Evolutionary conservation across 1,284 basidiomycete species (phyloP), one percentile per base, ranked within the genome.

Genomic region (Coniophora puteana): DNA sequence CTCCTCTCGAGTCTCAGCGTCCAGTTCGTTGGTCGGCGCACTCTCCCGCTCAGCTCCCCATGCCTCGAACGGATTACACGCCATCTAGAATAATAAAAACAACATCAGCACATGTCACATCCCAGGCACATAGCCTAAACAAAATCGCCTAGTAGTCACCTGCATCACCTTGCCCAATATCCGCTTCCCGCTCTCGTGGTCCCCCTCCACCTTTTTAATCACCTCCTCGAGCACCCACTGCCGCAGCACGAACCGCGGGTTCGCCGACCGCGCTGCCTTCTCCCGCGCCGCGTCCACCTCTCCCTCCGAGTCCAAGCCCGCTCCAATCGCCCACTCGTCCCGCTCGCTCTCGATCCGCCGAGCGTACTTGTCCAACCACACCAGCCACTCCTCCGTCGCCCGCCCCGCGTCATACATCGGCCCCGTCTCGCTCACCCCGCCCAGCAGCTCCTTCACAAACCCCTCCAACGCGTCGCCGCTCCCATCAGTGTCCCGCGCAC

Each of bases 211-310:
- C 49, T 75, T 76, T 48, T 66, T 64, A 57, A 94, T 94, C 21
- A 89, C 80, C 56, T 95, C 92, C 58, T 96, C 92, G 21, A 97
- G 70, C 3, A 96, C 68, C 93, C 93, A 96, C 63, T 96, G 93
- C 44, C 93, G 71, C 44, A 96, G 65, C 27, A 94, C 80, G 61
- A 97, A 96, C 22, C 91, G 72, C 12, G 93, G 93, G 55, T 97
- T 96, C 16, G 72, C 78, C 8, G 47, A 58, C 42, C 65, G 69
- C 62, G 74, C 69, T 16, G 61, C 76, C 18, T 49, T 59, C 50
- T 66, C 64, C 38, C 81, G 63, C 46, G 63, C 62, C 1, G 46
- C 56, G 35, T 74, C 71, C 16, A 65, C 60, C 41, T 68, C 62
- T 5, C 49, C 45, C 40, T 69, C 65, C 17, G 43, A 49, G n/a